These are phyloP conservation scores for Neoboletus subvelutipes DNA, from an alignment of 768 basidiomycete species.

Conservation along the genomic window DNA sequence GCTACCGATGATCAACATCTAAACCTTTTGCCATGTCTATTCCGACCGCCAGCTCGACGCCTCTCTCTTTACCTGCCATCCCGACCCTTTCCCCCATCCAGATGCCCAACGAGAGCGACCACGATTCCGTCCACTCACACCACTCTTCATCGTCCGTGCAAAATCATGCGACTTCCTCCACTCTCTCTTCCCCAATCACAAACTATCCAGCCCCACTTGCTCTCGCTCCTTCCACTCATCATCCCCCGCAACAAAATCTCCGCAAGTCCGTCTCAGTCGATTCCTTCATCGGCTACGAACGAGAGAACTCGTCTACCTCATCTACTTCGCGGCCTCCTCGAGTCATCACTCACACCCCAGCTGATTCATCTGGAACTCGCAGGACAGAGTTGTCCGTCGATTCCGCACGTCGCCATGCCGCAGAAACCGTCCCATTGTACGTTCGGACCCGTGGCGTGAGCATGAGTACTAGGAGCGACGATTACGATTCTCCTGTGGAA, in stretches of 20 bases:
- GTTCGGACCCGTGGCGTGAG: conserved; percentile 56
- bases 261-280: conserved; percentile 79
- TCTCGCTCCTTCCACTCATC: conserved; percentile 22
- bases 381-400: conserved; percentile 28
- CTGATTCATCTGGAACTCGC: conserved; percentile 35
- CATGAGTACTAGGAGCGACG: conserved; percentile 47
- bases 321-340: conserved; percentile 39
- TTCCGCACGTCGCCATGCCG: conserved; percentile 26
- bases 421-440: conserved; percentile 33
- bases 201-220: conserved; percentile 1
- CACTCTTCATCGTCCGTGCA: conserved; percentile 34
- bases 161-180: conserved; percentile 44
- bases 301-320: conserved; percentile 33
- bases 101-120: conserved; percentile 37
- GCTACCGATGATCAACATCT: conserved; percentile 15
- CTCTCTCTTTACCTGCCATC: conserved; percentile 35
- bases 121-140: conserved; percentile 23
- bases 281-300: conserved; percentile 57
- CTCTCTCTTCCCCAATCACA: conserved; percentile 38
- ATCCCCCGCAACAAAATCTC: conserved; percentile 37
- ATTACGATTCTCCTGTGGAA: conserved; percentile 36
- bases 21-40: conserved; percentile 20
- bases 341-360: conserved; percentile 36
- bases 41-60: conserved; percentile 14
- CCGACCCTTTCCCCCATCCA: conserved; percentile 46